Evolutionary conservation across 2,329 filamentous ascomycete species (phyloP).

Genomic region (Fusarium sp.): DNA sequence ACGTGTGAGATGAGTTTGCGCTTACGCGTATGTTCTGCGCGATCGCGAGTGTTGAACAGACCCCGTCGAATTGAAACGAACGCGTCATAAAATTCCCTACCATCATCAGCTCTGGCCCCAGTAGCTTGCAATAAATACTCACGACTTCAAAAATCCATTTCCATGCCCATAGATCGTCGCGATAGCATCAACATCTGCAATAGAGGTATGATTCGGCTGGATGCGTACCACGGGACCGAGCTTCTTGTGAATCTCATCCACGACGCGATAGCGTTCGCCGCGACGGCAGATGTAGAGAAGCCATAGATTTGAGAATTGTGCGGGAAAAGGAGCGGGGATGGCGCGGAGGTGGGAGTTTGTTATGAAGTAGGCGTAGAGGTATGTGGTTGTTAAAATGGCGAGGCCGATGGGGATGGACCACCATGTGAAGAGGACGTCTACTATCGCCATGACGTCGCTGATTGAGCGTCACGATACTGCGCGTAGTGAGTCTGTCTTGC

Average conservation of each 20-base stretch:
- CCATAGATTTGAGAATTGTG: conserved; percentile 82
- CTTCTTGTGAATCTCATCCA: conserved; percentile 80
- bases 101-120: too few species aligned
- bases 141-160: conserved; percentile 80
- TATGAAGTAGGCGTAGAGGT: conserved; percentile 69
- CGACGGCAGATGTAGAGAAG: conserved; percentile 73
- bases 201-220: conserved; percentile 84
- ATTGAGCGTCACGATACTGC: not conserved
- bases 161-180: conserved; percentile 81
- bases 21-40: conserved; percentile 86
- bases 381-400: conserved; percentile 62
- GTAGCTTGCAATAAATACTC: conserved; percentile 41
- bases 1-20: conserved; percentile 89
- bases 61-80: conserved; percentile 89
- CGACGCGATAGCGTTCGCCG: conserved; percentile 71
- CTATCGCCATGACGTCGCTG: conserved; percentile 44
- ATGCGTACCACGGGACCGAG: conserved; percentile 84
- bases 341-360: conserved; percentile 62
- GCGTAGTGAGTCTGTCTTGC: not conserved
- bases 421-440: conserved; percentile 54
- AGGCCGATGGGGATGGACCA: conserved; percentile 61
- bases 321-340: conserved; percentile 72
- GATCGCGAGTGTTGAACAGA: conserved; percentile 89
- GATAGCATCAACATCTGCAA: conserved; percentile 85
- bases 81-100: conserved; percentile 86